A percentile compares a stretch with the other conserved stretches of the same genome.
These are phyloP conservation scores for Xylariaceae sp. DNA, from an alignment of 2,329 filamentous ascomycete species.

Conservation along the genomic window DNA sequence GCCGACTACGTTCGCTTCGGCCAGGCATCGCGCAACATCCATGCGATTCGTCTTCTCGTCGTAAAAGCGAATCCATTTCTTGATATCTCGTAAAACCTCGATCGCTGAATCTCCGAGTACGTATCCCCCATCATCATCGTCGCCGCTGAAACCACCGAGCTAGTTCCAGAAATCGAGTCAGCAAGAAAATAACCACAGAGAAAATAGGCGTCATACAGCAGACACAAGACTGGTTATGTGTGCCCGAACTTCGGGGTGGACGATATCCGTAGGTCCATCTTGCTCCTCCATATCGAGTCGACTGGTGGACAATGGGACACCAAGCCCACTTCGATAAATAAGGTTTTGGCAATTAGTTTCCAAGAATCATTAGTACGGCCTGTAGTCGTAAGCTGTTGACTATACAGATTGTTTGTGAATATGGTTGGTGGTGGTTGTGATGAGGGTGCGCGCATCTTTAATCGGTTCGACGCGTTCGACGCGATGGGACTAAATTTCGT, in stretches of 20 bases:
- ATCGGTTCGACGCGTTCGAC: conserved; percentile 24
- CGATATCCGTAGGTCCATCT: conserved; percentile 52
- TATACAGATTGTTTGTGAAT: neutral
- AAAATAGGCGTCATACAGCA: conserved; percentile 52
- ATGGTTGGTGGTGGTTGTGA: neutral
- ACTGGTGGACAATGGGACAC: conserved; percentile 14
- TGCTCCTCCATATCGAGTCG: conserved; percentile 46
- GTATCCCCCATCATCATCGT: conserved; percentile 77
- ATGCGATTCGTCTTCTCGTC: conserved; percentile 90
- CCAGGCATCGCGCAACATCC: conserved; percentile 88
- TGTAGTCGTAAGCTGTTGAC: neutral
- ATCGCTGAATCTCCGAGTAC: conserved; percentile 88
- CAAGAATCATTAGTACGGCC: conserved; percentile 9
- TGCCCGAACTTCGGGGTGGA: conserved; percentile 88
- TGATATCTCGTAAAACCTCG: conserved; percentile 85
- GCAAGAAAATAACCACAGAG: neutral
- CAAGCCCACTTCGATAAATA: conserved; percentile 18
- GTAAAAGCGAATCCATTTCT: conserved; percentile 91
- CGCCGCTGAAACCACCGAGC: conserved; percentile 77
- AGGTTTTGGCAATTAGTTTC: conserved; percentile 13
- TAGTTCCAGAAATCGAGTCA: conserved; percentile 36
- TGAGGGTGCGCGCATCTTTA: neutral
- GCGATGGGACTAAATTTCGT: conserved; percentile 20
- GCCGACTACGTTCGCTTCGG: conserved; percentile 86
- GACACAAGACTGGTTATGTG: conserved; percentile 92